Conservation (phyloP, 78 protist species). For the Salpingoeca rosetta region DNA sequence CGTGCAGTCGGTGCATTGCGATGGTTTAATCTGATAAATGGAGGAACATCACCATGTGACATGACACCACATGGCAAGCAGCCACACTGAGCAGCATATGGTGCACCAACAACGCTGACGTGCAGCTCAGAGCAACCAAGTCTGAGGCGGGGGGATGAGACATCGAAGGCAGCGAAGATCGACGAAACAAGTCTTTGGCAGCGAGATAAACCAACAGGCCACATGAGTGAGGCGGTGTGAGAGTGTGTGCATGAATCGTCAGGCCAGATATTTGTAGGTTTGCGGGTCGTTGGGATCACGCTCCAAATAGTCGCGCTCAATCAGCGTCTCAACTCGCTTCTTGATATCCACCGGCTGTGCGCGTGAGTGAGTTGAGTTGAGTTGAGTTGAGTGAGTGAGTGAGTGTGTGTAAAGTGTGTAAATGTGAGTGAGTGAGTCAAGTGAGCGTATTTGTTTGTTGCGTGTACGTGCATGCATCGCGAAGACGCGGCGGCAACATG, state of each 20-base stretch:
- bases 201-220: not conserved
- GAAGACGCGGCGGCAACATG: not conserved
- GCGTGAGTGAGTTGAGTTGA: not conserved
- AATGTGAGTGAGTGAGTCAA: not conserved
- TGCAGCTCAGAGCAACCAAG: not conserved
- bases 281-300: conserved; percentile 61
- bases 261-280: conserved; percentile 79
- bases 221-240: not conserved
- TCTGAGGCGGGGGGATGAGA: not conserved
- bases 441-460: not conserved
- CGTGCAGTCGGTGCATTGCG: too few relatives aligned
- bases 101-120: too few relatives aligned
- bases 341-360: conserved; percentile 74
- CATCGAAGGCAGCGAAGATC: not conserved
- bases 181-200: not conserved
- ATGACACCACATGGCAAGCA: too few relatives aligned
- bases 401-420: not conserved
- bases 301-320: conserved; percentile 90
- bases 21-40: too few relatives aligned
- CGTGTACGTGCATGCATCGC: not conserved
- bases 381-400: not conserved
- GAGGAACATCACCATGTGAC: too few relatives aligned
- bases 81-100: too few relatives aligned
- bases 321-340: conserved; percentile 84
- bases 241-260: not conserved